These are phyloP conservation scores for Amphirosellinia nigrospora DNA, from an alignment of 495 filamentous ascomycete species.

Conservation along the genomic window DNA sequence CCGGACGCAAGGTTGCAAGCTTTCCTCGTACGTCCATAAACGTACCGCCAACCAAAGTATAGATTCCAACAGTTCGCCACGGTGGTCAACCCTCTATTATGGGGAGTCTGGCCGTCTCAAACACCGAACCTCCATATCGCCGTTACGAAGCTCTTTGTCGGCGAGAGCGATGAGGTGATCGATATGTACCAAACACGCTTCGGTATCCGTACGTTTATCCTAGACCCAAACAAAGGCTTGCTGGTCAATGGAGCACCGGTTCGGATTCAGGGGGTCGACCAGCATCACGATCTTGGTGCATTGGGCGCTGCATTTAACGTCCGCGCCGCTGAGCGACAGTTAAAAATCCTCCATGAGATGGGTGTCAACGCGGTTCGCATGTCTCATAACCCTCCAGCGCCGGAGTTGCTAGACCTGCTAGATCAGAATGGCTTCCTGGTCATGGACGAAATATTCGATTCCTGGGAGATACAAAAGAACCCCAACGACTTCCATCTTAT, in stretches of 20 bases:
- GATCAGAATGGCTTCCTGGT: constrained; percentile 62
- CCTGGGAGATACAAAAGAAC: constrained; percentile 43
- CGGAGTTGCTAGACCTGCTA: constrained; percentile 59
- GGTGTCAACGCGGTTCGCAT: constrained; percentile 50
- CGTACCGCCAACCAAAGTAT: constrained; percentile 22
- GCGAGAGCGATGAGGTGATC: constrained; percentile 22
- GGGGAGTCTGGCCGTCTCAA: constrained; percentile 47
- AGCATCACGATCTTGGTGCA: constrained; percentile 10
- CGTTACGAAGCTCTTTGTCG: constrained; percentile 34
- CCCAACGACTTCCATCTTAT: constrained; percentile 50
- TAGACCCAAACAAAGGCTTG: constrained; percentile 22
- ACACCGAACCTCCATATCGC: constrained; percentile 49
- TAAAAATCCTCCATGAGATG: constrained; percentile 48
- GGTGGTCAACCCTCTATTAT: constrained; percentile 43
- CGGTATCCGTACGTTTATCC: constrained; percentile 46
- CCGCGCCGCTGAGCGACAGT: constrained; percentile 45
- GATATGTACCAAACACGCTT: constrained; percentile 52
- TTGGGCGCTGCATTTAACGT: constrained; percentile 12
- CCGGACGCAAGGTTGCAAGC: neutral
- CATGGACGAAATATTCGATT: constrained; percentile 54
- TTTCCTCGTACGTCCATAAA: neutral
- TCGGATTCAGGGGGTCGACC: constrained; percentile 21
- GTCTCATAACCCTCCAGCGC: constrained; percentile 52
- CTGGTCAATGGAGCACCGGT: constrained; percentile 15
- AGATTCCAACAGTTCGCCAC: constrained; percentile 38